These are phyloP conservation scores for Aspergillus haitiensis DNA, from an alignment of 495 filamentous ascomycete species.

Conservation along the genomic window DNA sequence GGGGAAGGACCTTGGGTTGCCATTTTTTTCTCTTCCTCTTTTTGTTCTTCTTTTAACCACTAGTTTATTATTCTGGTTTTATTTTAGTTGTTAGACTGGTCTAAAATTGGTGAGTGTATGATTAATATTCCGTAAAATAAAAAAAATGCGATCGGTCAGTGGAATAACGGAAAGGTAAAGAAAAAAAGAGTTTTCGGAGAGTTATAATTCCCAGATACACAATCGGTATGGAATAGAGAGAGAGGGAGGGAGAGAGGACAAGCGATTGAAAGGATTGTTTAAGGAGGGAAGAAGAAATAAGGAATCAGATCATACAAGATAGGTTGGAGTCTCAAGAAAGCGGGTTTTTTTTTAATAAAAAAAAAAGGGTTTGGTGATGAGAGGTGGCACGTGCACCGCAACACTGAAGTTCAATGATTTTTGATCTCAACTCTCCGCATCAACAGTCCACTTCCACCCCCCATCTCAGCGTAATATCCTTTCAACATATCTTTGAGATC, in stretches of 20 bases:
- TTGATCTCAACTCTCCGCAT: slow-evolving; percentile 22
- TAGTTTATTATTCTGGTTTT: slow-evolving; percentile 4
- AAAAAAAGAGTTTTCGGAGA: too few relatives aligned
- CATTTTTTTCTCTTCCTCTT: slow-evolving; percentile 32
- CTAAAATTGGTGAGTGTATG: background rate
- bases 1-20: slow-evolving; percentile 44
- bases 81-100: background rate
- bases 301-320: background rate
- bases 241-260: too few relatives aligned
- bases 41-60: background rate
- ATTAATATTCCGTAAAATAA: too few relatives aligned
- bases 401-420: slow-evolving; percentile 37
- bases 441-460: background rate
- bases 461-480: too few relatives aligned
- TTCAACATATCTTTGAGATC: background rate
- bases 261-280: too few relatives aligned
- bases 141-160: too few relatives aligned
- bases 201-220: too few relatives aligned
- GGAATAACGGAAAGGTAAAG: too few relatives aligned
- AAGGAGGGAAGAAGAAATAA: background rate
- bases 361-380: slow-evolving; percentile 19
- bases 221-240: too few relatives aligned
- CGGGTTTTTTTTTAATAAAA: background rate
- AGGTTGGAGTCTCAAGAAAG: too few relatives aligned
- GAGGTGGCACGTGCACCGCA: slow-evolving; percentile 38